Percentiles rank a stretch among this genome's conserved stretches.
Evolutionary conservation across 805 yeast species (phyloP).

Genomic region (Saccharomycopsis guyanensis): DNA sequence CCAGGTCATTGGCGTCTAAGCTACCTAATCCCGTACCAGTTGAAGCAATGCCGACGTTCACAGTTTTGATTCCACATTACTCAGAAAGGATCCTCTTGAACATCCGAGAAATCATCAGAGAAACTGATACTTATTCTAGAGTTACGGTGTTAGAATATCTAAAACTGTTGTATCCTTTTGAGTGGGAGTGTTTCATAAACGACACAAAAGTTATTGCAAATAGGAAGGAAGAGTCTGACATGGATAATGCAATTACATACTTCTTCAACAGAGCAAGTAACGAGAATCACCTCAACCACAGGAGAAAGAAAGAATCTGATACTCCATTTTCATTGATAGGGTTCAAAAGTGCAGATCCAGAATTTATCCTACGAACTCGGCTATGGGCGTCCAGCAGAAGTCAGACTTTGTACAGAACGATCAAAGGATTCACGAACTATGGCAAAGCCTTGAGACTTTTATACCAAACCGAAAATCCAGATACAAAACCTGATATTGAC

Average conservation of each 20-base stretch:
- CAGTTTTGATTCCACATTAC: conserved; percentile 93
- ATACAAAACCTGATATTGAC: too few relatives aligned
- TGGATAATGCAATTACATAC: conserved; percentile 32
- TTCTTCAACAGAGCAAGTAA: conserved; percentile 15
- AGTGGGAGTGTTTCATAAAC: conserved; percentile 96
- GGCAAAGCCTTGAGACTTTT: conserved; percentile 91
- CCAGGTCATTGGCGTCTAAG: conserved; percentile 96
- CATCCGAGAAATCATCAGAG: conserved; percentile 89
- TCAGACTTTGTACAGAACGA: conserved; percentile 94
- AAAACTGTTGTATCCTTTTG: conserved; percentile 92
- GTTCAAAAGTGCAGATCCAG: conserved; percentile 96
- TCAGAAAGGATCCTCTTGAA: conserved; percentile 88
- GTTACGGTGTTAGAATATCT: conserved; percentile 89
- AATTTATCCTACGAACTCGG: conserved; percentile 90
- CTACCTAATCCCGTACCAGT: conserved; percentile 98
- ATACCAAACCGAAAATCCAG: conserved; percentile 92
- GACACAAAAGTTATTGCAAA: conserved; percentile 94
- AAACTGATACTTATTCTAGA: conserved; percentile 92
- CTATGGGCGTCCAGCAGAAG: conserved; percentile 98
- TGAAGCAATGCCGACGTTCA: conserved; percentile 98
- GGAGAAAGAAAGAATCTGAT: conserved; percentile 29
- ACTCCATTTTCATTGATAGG: conserved; percentile 95
- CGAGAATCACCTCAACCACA: conserved; percentile 26
- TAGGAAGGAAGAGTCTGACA: conserved; percentile 52
- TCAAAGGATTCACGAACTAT: conserved; percentile 97